Evolutionary conservation across 768 basidiomycete species (phyloP).

Genomic region (Lentinula lateritia): DNA sequence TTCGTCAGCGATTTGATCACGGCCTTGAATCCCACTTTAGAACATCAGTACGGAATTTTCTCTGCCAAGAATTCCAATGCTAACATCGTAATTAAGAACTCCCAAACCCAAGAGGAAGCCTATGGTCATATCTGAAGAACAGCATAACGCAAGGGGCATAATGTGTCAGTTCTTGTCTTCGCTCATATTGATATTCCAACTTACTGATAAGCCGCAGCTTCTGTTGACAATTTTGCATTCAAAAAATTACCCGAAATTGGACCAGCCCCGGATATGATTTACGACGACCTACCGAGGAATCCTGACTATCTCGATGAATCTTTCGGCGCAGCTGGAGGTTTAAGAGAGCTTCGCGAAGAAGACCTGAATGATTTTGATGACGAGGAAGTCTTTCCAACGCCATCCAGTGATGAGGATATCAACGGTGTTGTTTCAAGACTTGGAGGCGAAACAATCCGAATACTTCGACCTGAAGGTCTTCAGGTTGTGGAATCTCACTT

Average conservation of each 20-base stretch:
- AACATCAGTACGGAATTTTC: constrained; percentile 18
- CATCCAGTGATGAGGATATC: constrained; percentile 20
- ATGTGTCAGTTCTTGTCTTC: constrained; percentile 26
- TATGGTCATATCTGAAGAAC: constrained; percentile 23
- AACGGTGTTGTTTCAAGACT: constrained; percentile 50
- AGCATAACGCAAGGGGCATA: constrained; percentile 2
- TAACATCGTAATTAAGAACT: constrained; percentile 13
- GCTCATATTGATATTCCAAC: not conserved
- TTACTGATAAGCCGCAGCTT: constrained; percentile 33
- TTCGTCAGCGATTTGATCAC: constrained; percentile 49
- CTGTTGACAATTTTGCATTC: constrained; percentile 83
- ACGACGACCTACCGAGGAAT: constrained; percentile 88
- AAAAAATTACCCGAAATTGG: constrained; percentile 68
- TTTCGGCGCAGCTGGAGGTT: constrained; percentile 72
- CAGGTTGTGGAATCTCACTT: constrained; percentile 71
- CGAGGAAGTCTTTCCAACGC: constrained; percentile 19
- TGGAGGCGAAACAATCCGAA: constrained; percentile 82
- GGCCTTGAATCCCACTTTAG: constrained; percentile 30
- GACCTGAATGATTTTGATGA: constrained; percentile 63
- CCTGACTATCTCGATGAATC: constrained; percentile 82
- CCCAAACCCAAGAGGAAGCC: constrained; percentile 23
- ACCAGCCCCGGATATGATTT: constrained; percentile 80
- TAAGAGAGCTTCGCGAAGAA: constrained; percentile 67
- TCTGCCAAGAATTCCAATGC: not conserved
- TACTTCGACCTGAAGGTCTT: constrained; percentile 63